Base-by-base conservation (phyloP, 2,329 filamentous ascomycete genomes). In the Raffaelea deltoideospora region DNA sequence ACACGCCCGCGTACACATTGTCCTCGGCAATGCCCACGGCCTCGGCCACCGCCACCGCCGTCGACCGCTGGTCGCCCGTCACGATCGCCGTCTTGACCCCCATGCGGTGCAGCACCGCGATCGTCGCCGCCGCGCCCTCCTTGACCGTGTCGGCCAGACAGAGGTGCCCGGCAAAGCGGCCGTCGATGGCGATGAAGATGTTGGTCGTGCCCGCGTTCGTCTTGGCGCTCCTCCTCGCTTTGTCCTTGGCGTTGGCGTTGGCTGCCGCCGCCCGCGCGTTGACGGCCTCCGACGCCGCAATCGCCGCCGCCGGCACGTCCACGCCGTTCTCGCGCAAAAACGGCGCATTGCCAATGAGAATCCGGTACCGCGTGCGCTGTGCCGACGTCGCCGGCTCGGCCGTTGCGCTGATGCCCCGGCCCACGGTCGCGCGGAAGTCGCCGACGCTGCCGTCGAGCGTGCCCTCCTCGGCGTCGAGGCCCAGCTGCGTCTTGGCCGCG, bases 131-230 rank as follows among this genome's bases (percentile, higher is more conserved):
- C 1, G 90, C 87, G 18, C 82, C 85, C 10, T 83, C 75, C 56
- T 98, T 98, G 57, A 98, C 78, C 2, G 80, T 88, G 55, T 98
- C 90, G 5, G 84, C 78, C 18, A 98, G 76, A 46, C 78, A 81
- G 37, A 96, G 68, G 34, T 80, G 76, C 32, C 90, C 90, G 4
- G 82, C 74, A 53, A 92, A 96, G 37, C 66, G 60, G 34, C 72
- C 76, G 50, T 93, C 79, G 44, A 98, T 84, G 41, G 86, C 86
- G 35, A 92, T 77, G 55, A 94, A 92, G 44, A 96, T 93, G 44
- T 79, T 83, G 9, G 90, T 96, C 15, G 82, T 84, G 37, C 87
- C 87, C 7, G 83, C 71, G 13, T 55, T 37, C 17, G 33, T 10
- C 33, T 24, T n/a, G 30, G 21, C 27, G 34, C 20, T 50, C 41